phyloP scores from a whole-genome alignment of 2,329 filamentous ascomycete species.

The Thermothelomyces thermophilus region DNA sequence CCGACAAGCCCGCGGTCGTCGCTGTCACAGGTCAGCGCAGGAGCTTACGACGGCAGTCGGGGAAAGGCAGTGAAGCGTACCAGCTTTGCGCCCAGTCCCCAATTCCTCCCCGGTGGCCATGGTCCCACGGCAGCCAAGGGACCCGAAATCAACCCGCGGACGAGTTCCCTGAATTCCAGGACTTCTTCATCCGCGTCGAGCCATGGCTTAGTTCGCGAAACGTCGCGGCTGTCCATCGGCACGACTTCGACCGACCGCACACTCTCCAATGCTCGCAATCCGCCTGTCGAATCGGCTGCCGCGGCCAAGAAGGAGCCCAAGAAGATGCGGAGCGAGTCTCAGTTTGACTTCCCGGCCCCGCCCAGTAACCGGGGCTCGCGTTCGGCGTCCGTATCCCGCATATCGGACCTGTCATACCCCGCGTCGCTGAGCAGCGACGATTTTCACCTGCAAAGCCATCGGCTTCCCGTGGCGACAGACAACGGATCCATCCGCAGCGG shows the following conservation, averaged over 20 bases:
- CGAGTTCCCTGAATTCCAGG: conserved; percentile 28
- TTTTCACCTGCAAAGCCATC: conserved; percentile 37
- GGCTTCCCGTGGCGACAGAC: conserved; percentile 18
- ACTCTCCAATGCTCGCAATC: conserved; percentile 29
- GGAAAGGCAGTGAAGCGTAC: conserved; percentile 34
- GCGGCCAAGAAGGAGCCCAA: conserved; percentile 36
- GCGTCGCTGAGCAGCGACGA: conserved; percentile 47
- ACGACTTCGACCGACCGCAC: conserved; percentile 34
- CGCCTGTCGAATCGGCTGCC: conserved; percentile 27
- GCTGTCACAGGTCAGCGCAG: conserved; percentile 15
- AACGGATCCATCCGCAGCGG: conserved; percentile 31
- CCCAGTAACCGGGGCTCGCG: conserved; percentile 18
- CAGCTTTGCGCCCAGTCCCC: conserved; percentile 34
- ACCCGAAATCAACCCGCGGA: conserved; percentile 23
- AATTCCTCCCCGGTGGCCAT: conserved; percentile 33
- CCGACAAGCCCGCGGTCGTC: conserved; percentile 23
- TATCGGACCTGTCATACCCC: conserved; percentile 37
- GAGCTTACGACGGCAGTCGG: conserved; percentile 13
- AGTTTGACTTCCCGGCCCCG: conserved; percentile 22
- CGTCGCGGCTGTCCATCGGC: conserved; percentile 33
- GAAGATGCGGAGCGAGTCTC: conserved; percentile 17
- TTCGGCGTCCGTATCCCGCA: conserved; percentile 18
- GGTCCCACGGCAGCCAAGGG: conserved; percentile 9
- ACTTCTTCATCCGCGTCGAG: conserved; percentile 12
- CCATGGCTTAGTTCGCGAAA: conserved; percentile 6